phyloP scores from a whole-genome alignment of 2,329 filamentous ascomycete species.

The Colletotrichum chrysophilum region DNA sequence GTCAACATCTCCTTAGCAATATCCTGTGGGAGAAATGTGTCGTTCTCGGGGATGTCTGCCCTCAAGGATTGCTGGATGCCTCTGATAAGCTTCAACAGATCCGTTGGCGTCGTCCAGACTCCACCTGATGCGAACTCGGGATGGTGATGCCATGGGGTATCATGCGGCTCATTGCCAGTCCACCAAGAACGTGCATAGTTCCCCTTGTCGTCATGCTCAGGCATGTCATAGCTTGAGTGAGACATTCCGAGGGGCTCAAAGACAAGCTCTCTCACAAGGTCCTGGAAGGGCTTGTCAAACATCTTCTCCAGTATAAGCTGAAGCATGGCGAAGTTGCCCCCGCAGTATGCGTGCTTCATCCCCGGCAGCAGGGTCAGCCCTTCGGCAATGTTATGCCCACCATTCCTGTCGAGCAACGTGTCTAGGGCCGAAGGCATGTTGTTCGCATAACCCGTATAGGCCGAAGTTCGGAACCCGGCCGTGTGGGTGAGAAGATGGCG shows the following conservation, averaged over 20 bases:
- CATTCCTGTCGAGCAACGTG: constrained; percentile 17
- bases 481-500: constrained; percentile 1
- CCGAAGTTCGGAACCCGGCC: background rate
- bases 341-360: background rate
- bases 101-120: constrained; percentile 27
- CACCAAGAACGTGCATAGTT: constrained; percentile 15
- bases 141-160: constrained; percentile 3
- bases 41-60: background rate
- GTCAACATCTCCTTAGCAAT: constrained; percentile 24
- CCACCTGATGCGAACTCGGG: constrained; percentile 2
- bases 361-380: background rate
- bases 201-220: background rate
- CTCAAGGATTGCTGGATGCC: constrained; percentile 24
- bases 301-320: constrained; percentile 7
- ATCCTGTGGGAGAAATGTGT: constrained; percentile 13
- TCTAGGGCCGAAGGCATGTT: background rate
- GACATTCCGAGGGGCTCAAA: background rate
- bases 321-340: constrained; percentile 1
- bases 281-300: background rate
- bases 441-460: background rate
- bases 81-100: constrained; percentile 23
- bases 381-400: background rate
- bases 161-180: background rate
- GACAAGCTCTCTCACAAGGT: background rate
- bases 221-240: background rate